A percentile compares a stretch with the other conserved stretches of the same genome.
These are phyloP conservation scores for Rhynchosporium agropyri DNA, from an alignment of 2,329 filamentous ascomycete genomes.

Conservation along the genomic window DNA sequence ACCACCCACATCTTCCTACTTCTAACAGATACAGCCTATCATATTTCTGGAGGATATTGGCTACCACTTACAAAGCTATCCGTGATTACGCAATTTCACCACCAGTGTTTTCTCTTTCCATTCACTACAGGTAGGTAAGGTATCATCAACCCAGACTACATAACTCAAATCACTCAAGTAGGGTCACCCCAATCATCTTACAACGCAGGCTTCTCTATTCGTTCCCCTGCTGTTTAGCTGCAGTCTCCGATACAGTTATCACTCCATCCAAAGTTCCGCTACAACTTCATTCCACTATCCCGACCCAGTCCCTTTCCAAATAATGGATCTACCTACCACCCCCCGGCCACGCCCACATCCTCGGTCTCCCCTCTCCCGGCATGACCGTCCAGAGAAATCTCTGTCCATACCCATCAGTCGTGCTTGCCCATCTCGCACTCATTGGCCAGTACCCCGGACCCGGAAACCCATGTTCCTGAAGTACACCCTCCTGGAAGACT, in stretches of 20 bases:
- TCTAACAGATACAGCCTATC: too few species aligned
- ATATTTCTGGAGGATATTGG: too few species aligned
- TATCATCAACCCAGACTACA: not conserved
- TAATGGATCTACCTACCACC: not conserved
- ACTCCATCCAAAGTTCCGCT: not conserved
- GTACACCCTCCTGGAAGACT: not conserved
- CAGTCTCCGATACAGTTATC: not conserved
- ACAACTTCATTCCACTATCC: not conserved
- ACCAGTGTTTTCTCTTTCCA: not conserved
- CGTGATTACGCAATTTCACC: not conserved
- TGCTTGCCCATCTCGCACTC: not conserved
- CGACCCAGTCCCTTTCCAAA: not conserved
- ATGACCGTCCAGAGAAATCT: not conserved
- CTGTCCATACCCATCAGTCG: slow-evolving; percentile 1
- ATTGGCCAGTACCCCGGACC: not conserved
- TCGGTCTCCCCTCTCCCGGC: not conserved
- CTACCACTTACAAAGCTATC: too few species aligned
- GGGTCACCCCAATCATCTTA: not conserved
- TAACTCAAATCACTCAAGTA: not conserved
- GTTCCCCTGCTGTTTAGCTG: not conserved
- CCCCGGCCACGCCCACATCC: not conserved
- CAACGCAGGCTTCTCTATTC: not conserved
- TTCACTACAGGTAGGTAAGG: not conserved
- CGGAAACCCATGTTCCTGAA: not conserved
- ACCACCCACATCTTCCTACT: too few species aligned